Evolutionary conservation across 805 yeast genomes (phyloP), one percentile per base, ranked within the genome.

Genomic region (Candida michaelii): DNA sequence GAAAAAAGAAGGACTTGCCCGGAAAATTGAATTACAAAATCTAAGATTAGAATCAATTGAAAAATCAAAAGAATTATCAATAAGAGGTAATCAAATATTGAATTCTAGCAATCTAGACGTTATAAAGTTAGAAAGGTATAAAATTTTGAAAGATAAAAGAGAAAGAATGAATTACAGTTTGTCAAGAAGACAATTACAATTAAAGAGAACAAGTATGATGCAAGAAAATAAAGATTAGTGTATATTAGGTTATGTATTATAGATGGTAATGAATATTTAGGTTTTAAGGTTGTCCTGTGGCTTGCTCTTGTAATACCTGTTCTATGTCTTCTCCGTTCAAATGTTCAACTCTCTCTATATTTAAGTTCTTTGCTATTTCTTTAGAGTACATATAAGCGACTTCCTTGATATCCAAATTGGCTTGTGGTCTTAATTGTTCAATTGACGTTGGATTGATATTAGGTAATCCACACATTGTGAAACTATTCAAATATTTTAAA

Each of bases 391-490:
- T 50, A 19, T 52, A 50, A 1, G 65, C 74, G 5, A 59, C 63
- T 4, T 59, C 62, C 39, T 60, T 55, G 18, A 60, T 37, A 4
- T 37, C 49, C 15, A 42, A 30, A 8, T 40, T 18, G 4, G 10
- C 40, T n/a, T 33, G 36, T 1, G 58, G 62, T 18, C 30, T 43
- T 31, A 54, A 38, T 24, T 53, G 54, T 19, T 46, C 38, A 10
- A 71, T 53, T 3, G 73, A 65, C 1, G 73, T 68, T 40, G 75
- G 73, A 9, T 32, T 33, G 31, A 75, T 74, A 5, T 76, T 79
- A 0, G 84, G 79, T 25, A 90, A 67, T 1, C 98, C 98, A 66
- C 99, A 93, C 74, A 95, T 87, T 4, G 80, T 82, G 48, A 87
- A 79, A 0, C 74, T 63, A 46, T 88, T 83, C 52, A 91, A 73